These are phyloP conservation scores for Cyberlindnera samutprakarnensis DNA, from an alignment of 805 yeast species.

Conservation along the genomic window DNA sequence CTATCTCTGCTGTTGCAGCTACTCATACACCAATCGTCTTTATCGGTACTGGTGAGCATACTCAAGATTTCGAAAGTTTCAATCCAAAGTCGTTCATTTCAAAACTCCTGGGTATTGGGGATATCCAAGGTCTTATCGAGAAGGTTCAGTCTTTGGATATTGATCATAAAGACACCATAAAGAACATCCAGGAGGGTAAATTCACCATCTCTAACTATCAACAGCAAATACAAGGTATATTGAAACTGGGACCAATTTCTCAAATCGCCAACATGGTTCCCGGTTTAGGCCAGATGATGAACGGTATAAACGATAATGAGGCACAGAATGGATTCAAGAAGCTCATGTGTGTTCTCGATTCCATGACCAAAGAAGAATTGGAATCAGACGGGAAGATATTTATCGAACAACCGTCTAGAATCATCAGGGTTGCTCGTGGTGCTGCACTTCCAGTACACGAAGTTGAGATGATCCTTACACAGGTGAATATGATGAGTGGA, in stretches of 20 bases:
- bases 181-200: slow-evolving; percentile 90
- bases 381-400: slow-evolving; percentile 85
- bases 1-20: slow-evolving; percentile 96
- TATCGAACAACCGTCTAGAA: slow-evolving; percentile 73
- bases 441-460: slow-evolving; percentile 90
- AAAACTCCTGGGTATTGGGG: slow-evolving; percentile 93
- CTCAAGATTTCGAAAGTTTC: slow-evolving; percentile 85
- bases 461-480: slow-evolving; percentile 85
- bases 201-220: slow-evolving; percentile 88
- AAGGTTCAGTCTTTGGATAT: slow-evolving; percentile 84
- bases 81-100: slow-evolving; percentile 85
- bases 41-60: slow-evolving; percentile 98
- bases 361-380: slow-evolving; percentile 89
- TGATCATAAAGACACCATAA: slow-evolving; percentile 84
- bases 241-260: slow-evolving; percentile 95
- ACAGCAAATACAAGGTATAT: slow-evolving; percentile 87
- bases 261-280: slow-evolving; percentile 96
- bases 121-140: slow-evolving; percentile 87
- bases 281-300: slow-evolving; percentile 79
- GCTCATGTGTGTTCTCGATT: slow-evolving; percentile 89
- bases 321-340: slow-evolving; percentile 75
- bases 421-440: slow-evolving; percentile 88
- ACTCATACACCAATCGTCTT: slow-evolving; percentile 91
- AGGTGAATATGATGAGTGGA: slow-evolving; percentile 88
- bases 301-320: slow-evolving; percentile 87